Evolutionary conservation across 2,329 filamentous ascomycete genomes (phyloP).

Genomic region (Aspergillus piperis): DNA sequence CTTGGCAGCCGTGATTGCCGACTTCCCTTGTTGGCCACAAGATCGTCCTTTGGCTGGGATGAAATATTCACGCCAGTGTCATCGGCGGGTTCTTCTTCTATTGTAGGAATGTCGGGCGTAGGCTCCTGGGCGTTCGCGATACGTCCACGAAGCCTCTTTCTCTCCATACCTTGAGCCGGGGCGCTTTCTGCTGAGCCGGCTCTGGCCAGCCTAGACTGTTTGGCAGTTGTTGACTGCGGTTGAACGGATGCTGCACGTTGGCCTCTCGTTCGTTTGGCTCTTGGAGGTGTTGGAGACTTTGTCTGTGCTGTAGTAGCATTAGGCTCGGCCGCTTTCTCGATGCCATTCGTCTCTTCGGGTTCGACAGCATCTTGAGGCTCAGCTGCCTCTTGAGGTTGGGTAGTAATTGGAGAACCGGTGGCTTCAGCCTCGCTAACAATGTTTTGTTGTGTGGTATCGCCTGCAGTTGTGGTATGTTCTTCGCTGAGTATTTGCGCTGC

Average conservation of each 20-base stretch:
- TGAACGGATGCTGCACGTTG: constrained; percentile 10
- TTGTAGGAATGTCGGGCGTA: neutral
- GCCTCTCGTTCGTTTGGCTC: constrained; percentile 5
- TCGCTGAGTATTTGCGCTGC: neutral
- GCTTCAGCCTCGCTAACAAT: neutral
- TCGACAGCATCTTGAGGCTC: neutral
- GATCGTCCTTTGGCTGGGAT: neutral
- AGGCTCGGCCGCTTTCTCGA: neutral
- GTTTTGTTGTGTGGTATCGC: neutral
- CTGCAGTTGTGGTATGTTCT: neutral
- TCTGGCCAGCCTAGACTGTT: neutral
- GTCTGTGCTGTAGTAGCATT: neutral
- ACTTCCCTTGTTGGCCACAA: neutral
- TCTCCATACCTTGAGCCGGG: neutral
- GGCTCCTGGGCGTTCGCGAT: constrained; percentile 12
- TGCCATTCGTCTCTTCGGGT: neutral
- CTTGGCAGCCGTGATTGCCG: constrained; percentile 1
- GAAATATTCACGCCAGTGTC: constrained; percentile 3
- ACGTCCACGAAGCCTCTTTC: constrained; percentile 11
- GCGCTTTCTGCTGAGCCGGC: constrained; percentile 2
- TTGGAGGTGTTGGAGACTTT: neutral
- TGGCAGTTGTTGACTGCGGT: neutral
- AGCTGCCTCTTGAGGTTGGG: neutral
- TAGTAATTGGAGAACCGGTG: neutral
- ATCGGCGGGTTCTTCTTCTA: neutral